Evolutionary conservation across 2,329 filamentous ascomycete species (phyloP), one percentile per base, ranked within the genome.

Genomic region (Hirsutella rhossiliensis): DNA sequence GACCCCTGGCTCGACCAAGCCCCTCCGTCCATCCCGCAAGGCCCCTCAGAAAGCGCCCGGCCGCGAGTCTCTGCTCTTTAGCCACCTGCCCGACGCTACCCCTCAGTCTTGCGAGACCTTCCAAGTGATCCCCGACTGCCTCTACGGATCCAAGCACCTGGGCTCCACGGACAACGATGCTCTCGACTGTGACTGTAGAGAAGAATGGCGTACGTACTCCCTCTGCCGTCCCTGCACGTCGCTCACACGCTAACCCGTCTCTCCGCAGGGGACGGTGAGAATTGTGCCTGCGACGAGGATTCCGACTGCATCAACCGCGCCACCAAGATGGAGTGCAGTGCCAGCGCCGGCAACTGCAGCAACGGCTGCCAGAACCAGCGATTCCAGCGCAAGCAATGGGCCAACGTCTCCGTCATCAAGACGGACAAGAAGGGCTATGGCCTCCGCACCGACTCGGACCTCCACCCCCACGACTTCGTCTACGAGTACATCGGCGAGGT

Each of bases 401-500:
- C 90, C 57, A 68, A 85, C 53, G 92, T 98, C 47, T 84, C 88
- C 2, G 90, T 98, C 56, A 94, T 98, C 72, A 90, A 94, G 62
- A 97, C 92, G 0, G 89, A 95, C 49, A 96, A 97, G 71, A 98
- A 98, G 64, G 92, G 92, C 36, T 97, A 84, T 56, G 92, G 92
- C 36, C 76, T 98, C 46, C 85, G 92, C 45, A 78, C 89, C 45
- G 83, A 97, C 63, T 67, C 71, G 38, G 74, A 88, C 51, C 70
- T 98, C 49, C 75, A 82, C 50, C 72, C 85, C 19, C 80, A 94
- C 59, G 87, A 96, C 59, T 95, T 98, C 60, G 87, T 98, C 54
- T 97, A 87, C 61, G 92, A 98, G 66, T 98, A 98, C 63, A 90
- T 98, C 54, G 92, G 92, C 54, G 92, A 98, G 65, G 92, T 97